These are phyloP conservation scores for Pezicula rhizophila DNA, from an alignment of 2,329 filamentous ascomycete species.

Conservation along the genomic window DNA sequence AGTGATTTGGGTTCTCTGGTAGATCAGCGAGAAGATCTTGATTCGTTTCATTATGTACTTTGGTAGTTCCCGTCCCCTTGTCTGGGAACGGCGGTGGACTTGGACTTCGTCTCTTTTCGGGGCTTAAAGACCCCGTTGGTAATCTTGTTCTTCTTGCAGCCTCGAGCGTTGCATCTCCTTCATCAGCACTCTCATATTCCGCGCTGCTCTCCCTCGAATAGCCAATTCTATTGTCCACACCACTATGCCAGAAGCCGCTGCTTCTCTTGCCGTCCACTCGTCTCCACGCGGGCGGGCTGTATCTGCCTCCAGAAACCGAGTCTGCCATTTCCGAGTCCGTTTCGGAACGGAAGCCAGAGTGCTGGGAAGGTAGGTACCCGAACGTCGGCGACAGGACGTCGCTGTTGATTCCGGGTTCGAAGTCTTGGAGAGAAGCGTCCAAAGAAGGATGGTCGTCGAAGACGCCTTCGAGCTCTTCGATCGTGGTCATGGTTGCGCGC, in stretches of 20 bases:
- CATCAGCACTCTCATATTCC: conserved; percentile 50
- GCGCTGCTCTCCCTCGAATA: conserved; percentile 53
- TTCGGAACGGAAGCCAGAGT: conserved; percentile 56
- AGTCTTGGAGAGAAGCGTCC: conserved; percentile 55
- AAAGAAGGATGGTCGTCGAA: conserved; percentile 55
- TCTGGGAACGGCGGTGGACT: conserved; percentile 40
- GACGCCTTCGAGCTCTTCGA: conserved; percentile 40
- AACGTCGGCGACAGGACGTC: conserved; percentile 28
- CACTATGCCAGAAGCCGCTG: conserved; percentile 43
- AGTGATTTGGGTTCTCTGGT: conserved; percentile 39
- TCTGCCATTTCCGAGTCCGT: conserved; percentile 34
- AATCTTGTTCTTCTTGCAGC: conserved; percentile 30
- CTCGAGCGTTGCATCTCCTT: conserved; percentile 29
- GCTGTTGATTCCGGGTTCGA: conserved; percentile 44
- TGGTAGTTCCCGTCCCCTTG: conserved; percentile 29
- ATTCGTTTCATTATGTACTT: conserved; percentile 21
- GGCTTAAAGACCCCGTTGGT: conserved; percentile 47
- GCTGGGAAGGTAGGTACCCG: conserved; percentile 44
- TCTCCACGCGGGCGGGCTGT: conserved; percentile 61
- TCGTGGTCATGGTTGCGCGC: conserved; percentile 22
- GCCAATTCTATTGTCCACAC: conserved; percentile 40
- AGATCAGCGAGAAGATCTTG: conserved; percentile 11
- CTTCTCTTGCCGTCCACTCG: conserved; percentile 33
- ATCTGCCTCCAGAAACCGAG: conserved; percentile 43
- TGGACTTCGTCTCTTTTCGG: conserved; percentile 48